A percentile compares a stretch with the other conserved stretches of the same genome.
These are phyloP conservation scores for Globisporangium yorkense DNA, from an alignment of 352 stramenopile genomes.

Conservation along the genomic window DNA sequence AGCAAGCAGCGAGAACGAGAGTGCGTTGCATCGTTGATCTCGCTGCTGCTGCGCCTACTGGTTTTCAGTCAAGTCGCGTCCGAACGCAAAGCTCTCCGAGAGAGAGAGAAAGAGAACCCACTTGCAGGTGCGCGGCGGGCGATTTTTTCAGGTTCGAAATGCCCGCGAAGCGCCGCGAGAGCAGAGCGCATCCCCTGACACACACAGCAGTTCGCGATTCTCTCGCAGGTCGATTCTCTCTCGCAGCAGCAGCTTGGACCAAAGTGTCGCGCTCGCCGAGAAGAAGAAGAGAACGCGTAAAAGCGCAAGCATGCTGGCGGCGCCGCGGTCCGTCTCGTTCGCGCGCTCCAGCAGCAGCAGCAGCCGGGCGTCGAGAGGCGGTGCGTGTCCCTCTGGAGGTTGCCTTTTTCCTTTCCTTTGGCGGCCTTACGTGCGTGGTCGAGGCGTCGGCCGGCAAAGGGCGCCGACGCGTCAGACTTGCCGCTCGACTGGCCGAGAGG, in stretches of 20 bases:
- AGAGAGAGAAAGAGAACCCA: neutral
- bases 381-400: neutral
- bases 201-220: neutral
- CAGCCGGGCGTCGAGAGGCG: neutral
- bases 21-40: too few relatives aligned
- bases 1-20: too few relatives aligned
- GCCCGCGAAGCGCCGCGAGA: neutral
- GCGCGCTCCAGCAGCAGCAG: neutral
- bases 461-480: neutral
- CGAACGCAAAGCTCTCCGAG: neutral
- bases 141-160: neutral
- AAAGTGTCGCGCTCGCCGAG: neutral
- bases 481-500: neutral
- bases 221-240: neutral
- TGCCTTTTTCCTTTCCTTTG: neutral
- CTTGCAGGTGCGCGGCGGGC: neutral
- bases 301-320: neutral
- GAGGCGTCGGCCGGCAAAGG: neutral
- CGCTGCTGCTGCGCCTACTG: neutral
- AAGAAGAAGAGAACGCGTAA: neutral
- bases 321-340: conserved; percentile 3
- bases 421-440: neutral
- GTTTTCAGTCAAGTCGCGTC: neutral
- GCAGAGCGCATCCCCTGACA: neutral
- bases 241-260: too few relatives aligned